Evolutionary conservation across 805 yeast genomes (phyloP).

Genomic region (Kodamaea hsintzibuensis): DNA sequence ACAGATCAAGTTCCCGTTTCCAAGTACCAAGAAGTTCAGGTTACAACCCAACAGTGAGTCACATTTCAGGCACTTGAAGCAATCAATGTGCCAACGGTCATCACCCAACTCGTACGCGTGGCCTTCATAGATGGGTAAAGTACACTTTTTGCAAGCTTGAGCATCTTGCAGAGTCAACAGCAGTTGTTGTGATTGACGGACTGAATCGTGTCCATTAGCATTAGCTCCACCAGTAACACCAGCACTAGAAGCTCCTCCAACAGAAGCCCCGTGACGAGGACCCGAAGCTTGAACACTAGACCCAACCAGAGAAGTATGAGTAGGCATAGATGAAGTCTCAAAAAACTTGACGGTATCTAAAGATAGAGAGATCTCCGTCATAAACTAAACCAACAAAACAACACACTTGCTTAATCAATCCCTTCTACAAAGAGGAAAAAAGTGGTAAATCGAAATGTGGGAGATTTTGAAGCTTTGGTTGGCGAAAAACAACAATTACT

Average conservation of each 20-base stretch:
- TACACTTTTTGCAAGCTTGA: slow-evolving; percentile 43
- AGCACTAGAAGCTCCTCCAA: not conserved
- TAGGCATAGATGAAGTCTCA: not conserved
- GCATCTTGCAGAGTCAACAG: slow-evolving; percentile 10
- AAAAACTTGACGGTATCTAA: slow-evolving; percentile 1
- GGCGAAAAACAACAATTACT: slow-evolving; percentile 2
- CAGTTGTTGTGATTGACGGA: slow-evolving; percentile 4
- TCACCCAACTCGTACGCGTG: slow-evolving; percentile 95
- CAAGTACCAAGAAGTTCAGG: slow-evolving; percentile 86
- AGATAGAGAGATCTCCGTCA: not conserved
- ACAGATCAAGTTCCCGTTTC: slow-evolving; percentile 90
- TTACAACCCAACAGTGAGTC: slow-evolving; percentile 75
- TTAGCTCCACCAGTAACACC: not conserved
- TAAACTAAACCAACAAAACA: not conserved
- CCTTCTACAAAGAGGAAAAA: not conserved
- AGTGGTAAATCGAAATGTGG: not conserved
- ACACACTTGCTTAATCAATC: not conserved
- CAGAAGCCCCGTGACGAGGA: not conserved
- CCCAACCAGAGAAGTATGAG: not conserved
- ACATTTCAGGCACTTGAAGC: slow-evolving; percentile 90
- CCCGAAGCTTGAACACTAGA: not conserved
- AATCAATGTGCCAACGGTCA: slow-evolving; percentile 93
- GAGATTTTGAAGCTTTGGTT: not conserved
- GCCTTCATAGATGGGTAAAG: slow-evolving; percentile 68
- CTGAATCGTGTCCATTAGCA: not conserved